These are phyloP conservation scores for Brassica napus DNA, from an alignment of 345 rosid species.

Conservation along the genomic window Da-Ae NC_063448.1:9050001-9050500, in stretches of 20 bases:
- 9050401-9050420: background rate
- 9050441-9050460: background rate
- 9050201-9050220: constrained; percentile 43
- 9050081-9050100: constrained; percentile 80
- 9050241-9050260: constrained; percentile 17
- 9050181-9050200: constrained; percentile 31
- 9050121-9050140: constrained; percentile 93
- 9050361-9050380: background rate
- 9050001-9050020: constrained; percentile 74
- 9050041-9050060: constrained; percentile 90
- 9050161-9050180: background rate
- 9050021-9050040: constrained; percentile 96
- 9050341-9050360: constrained; percentile 3
- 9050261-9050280: constrained; percentile 28
- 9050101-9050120: constrained; percentile 79
- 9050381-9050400: background rate
- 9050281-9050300: constrained; percentile 21
- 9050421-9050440: background rate
- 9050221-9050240: constrained; percentile 20
- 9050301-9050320: constrained; percentile 30
- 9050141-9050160: constrained; percentile 74
- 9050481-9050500: no score
- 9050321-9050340: constrained; percentile 45
- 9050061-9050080: constrained; percentile 73
- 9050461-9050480: background rate